Conservation (phyloP, 441 rosid species). For the Breynia disticha region DNA sequence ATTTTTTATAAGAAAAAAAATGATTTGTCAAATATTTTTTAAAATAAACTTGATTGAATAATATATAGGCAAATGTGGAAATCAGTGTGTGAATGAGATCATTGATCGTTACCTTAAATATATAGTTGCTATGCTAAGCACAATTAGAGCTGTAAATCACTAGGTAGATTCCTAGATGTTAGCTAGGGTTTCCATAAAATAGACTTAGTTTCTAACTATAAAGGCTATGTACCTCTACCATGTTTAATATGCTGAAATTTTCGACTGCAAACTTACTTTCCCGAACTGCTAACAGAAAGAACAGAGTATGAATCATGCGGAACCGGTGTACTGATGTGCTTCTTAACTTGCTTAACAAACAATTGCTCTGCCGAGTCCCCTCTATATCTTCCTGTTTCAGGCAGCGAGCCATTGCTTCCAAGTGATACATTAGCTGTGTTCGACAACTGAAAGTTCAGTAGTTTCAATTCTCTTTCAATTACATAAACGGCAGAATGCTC, state of each 20-base stretch:
- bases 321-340: constrained; percentile 87
- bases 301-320: constrained; percentile 95
- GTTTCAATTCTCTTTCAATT: constrained; percentile 82
- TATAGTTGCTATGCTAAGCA: no score
- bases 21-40: background rate
- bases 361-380: constrained; percentile 69
- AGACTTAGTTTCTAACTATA: no score
- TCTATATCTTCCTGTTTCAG: constrained; percentile 72
- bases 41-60: background rate
- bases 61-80: no score
- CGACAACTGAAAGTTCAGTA: constrained; percentile 79
- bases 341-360: constrained; percentile 79
- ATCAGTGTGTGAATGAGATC: no score
- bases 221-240: no score
- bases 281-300: constrained; percentile 94
- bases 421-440: constrained; percentile 73
- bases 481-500: constrained; percentile 91
- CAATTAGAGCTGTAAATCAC: no score
- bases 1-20: background rate
- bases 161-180: no score
- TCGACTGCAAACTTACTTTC: constrained; percentile 99
- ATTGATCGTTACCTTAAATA: no score
- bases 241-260: no score
- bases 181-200: no score
- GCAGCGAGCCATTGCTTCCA: constrained; percentile 78